These are phyloP conservation scores for Claviceps paspali DNA, from an alignment of 2,329 filamentous ascomycete species.

Conservation along the genomic window DNA sequence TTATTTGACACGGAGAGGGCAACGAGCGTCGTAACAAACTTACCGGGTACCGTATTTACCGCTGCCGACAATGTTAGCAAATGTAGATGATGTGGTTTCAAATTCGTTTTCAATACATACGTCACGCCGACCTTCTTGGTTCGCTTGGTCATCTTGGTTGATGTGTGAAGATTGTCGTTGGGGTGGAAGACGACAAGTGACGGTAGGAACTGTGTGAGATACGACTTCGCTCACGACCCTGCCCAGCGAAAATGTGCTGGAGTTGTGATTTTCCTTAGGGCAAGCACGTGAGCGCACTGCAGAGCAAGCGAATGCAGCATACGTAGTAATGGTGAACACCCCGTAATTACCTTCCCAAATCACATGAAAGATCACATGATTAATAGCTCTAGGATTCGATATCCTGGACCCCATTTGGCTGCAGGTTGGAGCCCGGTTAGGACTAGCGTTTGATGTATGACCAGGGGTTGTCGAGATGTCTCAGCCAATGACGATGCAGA, in stretches of 20 bases:
- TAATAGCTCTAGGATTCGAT: too few species aligned
- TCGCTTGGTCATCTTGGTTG: constrained; percentile 80
- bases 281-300: constrained; percentile 22
- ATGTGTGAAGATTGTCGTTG: constrained; percentile 20
- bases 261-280: constrained; percentile 28
- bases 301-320: constrained; percentile 12
- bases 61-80: constrained; percentile 20
- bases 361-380: constrained; percentile 5
- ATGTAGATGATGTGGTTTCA: constrained; percentile 3
- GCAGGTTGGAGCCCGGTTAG: too few species aligned
- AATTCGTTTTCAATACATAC: constrained; percentile 18
- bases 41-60: constrained; percentile 96
- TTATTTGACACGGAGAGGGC: not conserved
- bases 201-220: constrained; percentile 16
- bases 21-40: constrained; percentile 18
- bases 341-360: not conserved
- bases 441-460: too few species aligned
- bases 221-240: constrained; percentile 16
- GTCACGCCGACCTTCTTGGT: constrained; percentile 97
- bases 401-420: too few species aligned
- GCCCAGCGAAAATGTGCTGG: constrained; percentile 19
- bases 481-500: too few species aligned
- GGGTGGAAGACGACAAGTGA: constrained; percentile 18
- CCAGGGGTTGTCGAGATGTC: too few species aligned
- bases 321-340: too few species aligned